phyloP scores from a whole-genome alignment of 83 land plant genomes.

The Larix sibirica region DNA sequence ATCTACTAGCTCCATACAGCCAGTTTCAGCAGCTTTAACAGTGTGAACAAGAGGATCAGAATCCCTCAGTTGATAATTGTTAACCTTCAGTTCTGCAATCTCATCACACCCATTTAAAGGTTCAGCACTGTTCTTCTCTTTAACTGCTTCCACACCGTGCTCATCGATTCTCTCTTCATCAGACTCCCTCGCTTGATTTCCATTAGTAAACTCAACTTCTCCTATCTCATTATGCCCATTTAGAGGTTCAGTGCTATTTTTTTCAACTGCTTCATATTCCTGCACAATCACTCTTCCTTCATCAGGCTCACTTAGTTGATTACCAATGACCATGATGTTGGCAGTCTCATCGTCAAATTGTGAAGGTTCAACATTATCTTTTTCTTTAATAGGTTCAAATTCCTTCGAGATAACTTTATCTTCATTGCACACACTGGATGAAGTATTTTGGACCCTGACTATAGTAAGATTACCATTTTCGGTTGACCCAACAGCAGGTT shows the following conservation, averaged over 20 bases:
- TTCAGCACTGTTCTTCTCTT: background rate
- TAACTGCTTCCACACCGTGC: background rate
- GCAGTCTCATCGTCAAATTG: background rate
- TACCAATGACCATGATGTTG: background rate
- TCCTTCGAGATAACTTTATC: background rate
- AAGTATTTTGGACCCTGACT: background rate
- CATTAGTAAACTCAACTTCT: background rate
- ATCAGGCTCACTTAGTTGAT: background rate
- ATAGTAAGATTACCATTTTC: conserved; percentile 12
- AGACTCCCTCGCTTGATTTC: background rate
- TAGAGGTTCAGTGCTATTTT: background rate
- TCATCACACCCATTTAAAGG: background rate
- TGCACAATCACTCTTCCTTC: background rate
- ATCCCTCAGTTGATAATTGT: background rate
- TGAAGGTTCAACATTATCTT: background rate
- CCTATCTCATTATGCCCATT: background rate
- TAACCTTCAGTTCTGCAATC: background rate
- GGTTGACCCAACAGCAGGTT: background rate
- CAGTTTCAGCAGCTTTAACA: conserved; percentile 1
- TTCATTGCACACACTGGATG: background rate
- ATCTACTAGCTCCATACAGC: background rate
- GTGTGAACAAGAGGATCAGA: conserved; percentile 1
- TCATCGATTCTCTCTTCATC: background rate
- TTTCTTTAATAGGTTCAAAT: background rate
- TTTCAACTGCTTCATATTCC: background rate